Evolutionary conservation across 148 eudicot species (phyloP).

Genomic region (Chenopodium formosanum): DNA sequence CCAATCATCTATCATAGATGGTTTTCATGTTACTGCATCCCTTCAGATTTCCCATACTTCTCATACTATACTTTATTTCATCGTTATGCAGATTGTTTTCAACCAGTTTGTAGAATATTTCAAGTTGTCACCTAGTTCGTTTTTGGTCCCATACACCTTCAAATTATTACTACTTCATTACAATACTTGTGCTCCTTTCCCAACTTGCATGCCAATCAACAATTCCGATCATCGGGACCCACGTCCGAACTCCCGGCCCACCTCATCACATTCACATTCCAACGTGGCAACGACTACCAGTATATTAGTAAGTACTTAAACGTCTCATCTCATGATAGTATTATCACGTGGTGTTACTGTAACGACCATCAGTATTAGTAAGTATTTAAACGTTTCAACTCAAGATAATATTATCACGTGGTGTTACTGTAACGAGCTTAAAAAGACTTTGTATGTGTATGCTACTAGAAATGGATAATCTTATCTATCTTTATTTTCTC

Average conservation of each 20-base stretch:
- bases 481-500: too few species aligned
- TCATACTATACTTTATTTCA: neutral
- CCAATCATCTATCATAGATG: neutral
- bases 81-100: neutral
- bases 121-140: neutral
- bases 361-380: too few species aligned
- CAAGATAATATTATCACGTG: too few species aligned
- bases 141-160: neutral
- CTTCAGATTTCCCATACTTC: neutral
- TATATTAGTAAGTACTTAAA: too few species aligned
- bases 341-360: too few species aligned
- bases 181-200: neutral
- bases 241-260: neutral
- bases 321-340: too few species aligned
- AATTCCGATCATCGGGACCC: neutral
- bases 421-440: too few species aligned
- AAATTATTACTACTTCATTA: neutral
- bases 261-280: neutral
- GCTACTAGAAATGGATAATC: neutral
- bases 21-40: neutral
- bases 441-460: too few species aligned
- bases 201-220: neutral
- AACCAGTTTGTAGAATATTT: neutral
- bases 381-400: too few species aligned
- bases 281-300: too few species aligned